Evolutionary conservation across 1,284 basidiomycete genomes (phyloP).

Genomic region (Pyrrhoderma lamaoense): DNA sequence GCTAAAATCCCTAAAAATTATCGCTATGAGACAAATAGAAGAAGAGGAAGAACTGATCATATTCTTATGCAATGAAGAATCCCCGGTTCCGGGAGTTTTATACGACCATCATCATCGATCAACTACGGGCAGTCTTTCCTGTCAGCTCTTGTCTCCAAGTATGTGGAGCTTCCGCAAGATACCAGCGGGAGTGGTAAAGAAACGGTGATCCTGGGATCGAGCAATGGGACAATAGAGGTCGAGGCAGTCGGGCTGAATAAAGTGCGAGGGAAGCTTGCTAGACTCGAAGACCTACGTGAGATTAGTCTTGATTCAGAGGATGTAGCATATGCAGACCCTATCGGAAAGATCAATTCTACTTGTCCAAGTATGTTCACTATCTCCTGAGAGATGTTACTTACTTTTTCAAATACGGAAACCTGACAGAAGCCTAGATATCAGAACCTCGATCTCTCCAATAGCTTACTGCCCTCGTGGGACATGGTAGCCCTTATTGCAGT

Average conservation of each 20-base stretch:
- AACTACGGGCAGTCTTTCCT: constrained; percentile 66
- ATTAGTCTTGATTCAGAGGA: constrained; percentile 69
- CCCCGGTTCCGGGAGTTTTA: constrained; percentile 63
- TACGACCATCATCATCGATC: constrained; percentile 54
- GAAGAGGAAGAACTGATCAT: too few species aligned
- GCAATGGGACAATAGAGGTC: constrained; percentile 74
- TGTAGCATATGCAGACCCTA: constrained; percentile 50
- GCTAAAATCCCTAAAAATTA: constrained; percentile 21
- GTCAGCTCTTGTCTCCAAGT: constrained; percentile 67
- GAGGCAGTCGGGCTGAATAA: constrained; percentile 81
- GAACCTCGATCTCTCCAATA: constrained; percentile 80
- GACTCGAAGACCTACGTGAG: constrained; percentile 63
- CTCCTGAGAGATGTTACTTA: too few species aligned
- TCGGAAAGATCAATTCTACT: constrained; percentile 47
- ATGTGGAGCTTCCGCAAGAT: constrained; percentile 51
- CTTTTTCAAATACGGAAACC: too few species aligned
- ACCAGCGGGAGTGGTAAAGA: constrained; percentile 43
- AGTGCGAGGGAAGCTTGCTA: constrained; percentile 62
- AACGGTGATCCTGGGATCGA: constrained; percentile 71
- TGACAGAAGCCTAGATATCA: constrained; percentile 47
- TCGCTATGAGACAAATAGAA: constrained; percentile 11
- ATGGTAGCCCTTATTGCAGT: constrained; percentile 56
- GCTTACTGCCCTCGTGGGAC: constrained; percentile 69
- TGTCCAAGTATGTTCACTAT: constrained; percentile 78
- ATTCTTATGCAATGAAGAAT: constrained; percentile 31